Base-by-base conservation (phyloP, 306 rosid species). In the Trifolium pratense region DNA sequence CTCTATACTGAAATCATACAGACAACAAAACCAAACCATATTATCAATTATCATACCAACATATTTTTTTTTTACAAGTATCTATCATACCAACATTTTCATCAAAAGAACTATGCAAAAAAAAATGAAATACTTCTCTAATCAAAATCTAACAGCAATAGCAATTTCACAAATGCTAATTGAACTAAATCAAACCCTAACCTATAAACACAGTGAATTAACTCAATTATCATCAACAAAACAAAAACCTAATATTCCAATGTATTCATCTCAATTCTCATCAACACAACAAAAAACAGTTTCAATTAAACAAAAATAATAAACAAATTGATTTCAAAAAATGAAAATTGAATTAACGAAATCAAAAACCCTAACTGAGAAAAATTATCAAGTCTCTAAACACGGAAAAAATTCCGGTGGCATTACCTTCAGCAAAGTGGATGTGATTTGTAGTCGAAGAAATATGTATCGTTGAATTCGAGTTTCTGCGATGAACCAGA, bases 1-100 rank as follows among this genome's bases (percentile, higher is more conserved):
- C 84, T 76, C 85, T 80, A 53, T 31, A 74, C 85, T 80, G 85
- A 70, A 68, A 86, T 66, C 68, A 91, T 76, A 81, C 79, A 86
- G 84, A 85, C 80, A 73, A 83, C 73, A 70, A 67, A 83, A 62
- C 68, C 72, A 84, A 82, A 85, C 78, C 79, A 52, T 79, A 76
- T 82, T 66, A 87, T 75, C 72, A 78, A 71, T 78, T 14, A 71
- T 60, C 17, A 49, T 80, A 78, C 40, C 52, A 67, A 78, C 46
- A 75, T 51, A 23, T 23, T 25, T 25, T 25, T 25, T 25, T 25
- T 21, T 21, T 21, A 21, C 1, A 21, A 21, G 25, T 21, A 21
- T 21, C 1, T 14, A 71, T 60, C 17, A 49, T 80, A 78, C 40
- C 52, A 67, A 78, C 55, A 75, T 51, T 81, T 57, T 43, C 39